phyloP scores from a whole-genome alignment of 1,139 yeast species.

The Debaryomyces robertsiae region DNA sequence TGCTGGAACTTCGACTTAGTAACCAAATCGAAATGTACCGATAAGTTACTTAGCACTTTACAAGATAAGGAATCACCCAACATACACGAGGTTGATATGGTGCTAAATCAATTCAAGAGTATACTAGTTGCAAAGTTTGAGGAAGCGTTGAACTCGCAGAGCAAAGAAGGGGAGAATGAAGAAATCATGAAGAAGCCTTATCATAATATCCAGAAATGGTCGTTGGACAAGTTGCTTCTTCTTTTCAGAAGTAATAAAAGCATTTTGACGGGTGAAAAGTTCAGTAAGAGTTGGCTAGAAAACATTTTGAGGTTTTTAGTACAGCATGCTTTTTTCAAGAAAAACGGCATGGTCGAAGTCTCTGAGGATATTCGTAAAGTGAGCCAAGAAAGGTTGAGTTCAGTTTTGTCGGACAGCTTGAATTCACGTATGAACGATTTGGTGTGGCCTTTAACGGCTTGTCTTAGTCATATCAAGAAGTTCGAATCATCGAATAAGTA shows the following conservation, averaged over 20 bases:
- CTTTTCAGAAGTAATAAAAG: slow-evolving; percentile 54
- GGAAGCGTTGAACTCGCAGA: slow-evolving; percentile 27
- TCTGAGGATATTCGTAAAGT: slow-evolving; percentile 39
- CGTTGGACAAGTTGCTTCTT: slow-evolving; percentile 64
- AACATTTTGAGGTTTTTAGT: slow-evolving; percentile 55
- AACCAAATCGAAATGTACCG: slow-evolving; percentile 72
- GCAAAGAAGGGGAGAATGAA: slow-evolving; percentile 14
- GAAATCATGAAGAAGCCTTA: slow-evolving; percentile 24
- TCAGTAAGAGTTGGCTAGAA: slow-evolving; percentile 32
- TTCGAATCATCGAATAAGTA: slow-evolving; percentile 26
- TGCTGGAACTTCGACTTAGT: slow-evolving; percentile 75
- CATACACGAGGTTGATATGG: slow-evolving; percentile 17
- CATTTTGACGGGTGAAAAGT: slow-evolving; percentile 15
- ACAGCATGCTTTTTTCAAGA: slow-evolving; percentile 56
- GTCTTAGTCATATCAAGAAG: slow-evolving; percentile 32
- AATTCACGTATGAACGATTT: slow-evolving; percentile 44
- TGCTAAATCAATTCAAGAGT: slow-evolving; percentile 23
- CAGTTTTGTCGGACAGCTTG: slow-evolving; percentile 64
- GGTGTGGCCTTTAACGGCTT: slow-evolving; percentile 62
- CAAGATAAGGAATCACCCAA: slow-evolving; percentile 20
- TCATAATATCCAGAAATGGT: slow-evolving; percentile 62
- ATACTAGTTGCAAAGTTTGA: slow-evolving; percentile 28
- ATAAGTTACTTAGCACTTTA: slow-evolving; percentile 47
- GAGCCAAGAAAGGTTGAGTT: slow-evolving; percentile 62
- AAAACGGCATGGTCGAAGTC: slow-evolving; percentile 18